phyloP scores from a whole-genome alignment of 108 stramenopile genomes.

The Hondaea fermentalgiana region DNA sequence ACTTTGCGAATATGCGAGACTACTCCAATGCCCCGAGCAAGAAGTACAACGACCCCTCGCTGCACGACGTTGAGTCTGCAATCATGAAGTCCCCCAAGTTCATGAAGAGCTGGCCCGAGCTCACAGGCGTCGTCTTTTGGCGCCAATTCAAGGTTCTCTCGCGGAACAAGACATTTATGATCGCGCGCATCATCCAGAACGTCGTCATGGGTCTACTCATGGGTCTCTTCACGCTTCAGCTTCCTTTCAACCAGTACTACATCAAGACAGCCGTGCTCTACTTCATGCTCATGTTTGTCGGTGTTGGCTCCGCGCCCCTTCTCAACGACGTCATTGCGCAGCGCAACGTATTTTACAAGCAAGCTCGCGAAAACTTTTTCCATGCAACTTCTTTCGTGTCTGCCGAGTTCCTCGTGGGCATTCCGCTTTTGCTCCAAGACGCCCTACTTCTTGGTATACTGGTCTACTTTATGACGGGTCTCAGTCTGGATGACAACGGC shows the following conservation, averaged over 20 bases:
- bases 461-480: conserved; percentile 40
- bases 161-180: conserved; percentile 50
- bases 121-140: conserved; percentile 24
- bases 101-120: background rate
- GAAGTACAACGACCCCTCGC: background rate
- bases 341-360: conserved; percentile 72
- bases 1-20: background rate
- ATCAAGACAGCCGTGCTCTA: conserved; percentile 21
- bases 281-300: conserved; percentile 51
- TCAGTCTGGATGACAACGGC: background rate
- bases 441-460: conserved; percentile 28
- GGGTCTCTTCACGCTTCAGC: conserved; percentile 26
- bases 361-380: conserved; percentile 70
- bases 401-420: background rate
- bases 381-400: conserved; percentile 46
- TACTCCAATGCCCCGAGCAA: background rate
- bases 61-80: background rate
- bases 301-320: conserved; percentile 56
- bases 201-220: conserved; percentile 55
- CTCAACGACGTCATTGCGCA: conserved; percentile 59
- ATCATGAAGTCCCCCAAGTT: background rate
- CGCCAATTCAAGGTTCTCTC: conserved; percentile 48
- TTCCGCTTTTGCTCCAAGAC: conserved; percentile 11
- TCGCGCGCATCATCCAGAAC: conserved; percentile 42
- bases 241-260: background rate